These are phyloP conservation scores for Magnaporthiopsis rhizophila DNA, from an alignment of 2,329 filamentous ascomycete genomes.

Conservation along the genomic window DNA sequence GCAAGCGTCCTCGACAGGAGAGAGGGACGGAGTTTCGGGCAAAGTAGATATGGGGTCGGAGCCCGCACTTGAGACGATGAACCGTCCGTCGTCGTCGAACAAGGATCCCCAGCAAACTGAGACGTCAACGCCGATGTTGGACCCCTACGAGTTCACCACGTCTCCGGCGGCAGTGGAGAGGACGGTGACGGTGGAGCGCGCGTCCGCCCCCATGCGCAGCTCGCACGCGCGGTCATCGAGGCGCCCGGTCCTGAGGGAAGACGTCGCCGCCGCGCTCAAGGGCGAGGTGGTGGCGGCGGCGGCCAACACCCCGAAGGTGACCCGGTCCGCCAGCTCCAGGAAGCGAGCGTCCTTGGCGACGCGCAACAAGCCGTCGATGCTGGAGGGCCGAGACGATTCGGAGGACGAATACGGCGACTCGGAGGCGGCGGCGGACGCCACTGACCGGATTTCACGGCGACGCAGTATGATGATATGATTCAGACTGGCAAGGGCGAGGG, in stretches of 20 bases:
- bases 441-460: slow-evolving; percentile 34
- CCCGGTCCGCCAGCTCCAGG: slow-evolving; percentile 15
- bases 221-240: background rate
- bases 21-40: background rate
- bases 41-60: background rate
- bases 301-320: background rate
- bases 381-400: slow-evolving; percentile 22
- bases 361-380: slow-evolving; percentile 24
- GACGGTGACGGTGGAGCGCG: slow-evolving; percentile 4
- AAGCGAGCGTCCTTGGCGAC: slow-evolving; percentile 37
- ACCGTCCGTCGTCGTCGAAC: too few relatives aligned
- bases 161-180: slow-evolving; percentile 25
- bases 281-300: background rate
- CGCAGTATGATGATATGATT: slow-evolving; percentile 53
- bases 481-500: slow-evolving; percentile 6
- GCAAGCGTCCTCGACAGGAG: slow-evolving; percentile 25
- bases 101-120: background rate
- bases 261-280: background rate
- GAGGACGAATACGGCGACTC: slow-evolving; percentile 15
- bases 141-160: slow-evolving; percentile 49
- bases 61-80: background rate
- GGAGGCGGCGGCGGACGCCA: slow-evolving; percentile 15
- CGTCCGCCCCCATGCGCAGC: background rate
- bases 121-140: slow-evolving; percentile 15
- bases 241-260: background rate